Evolutionary conservation across 306 rosid species (phyloP).

Genomic region (Trifolium pratense): DNA sequence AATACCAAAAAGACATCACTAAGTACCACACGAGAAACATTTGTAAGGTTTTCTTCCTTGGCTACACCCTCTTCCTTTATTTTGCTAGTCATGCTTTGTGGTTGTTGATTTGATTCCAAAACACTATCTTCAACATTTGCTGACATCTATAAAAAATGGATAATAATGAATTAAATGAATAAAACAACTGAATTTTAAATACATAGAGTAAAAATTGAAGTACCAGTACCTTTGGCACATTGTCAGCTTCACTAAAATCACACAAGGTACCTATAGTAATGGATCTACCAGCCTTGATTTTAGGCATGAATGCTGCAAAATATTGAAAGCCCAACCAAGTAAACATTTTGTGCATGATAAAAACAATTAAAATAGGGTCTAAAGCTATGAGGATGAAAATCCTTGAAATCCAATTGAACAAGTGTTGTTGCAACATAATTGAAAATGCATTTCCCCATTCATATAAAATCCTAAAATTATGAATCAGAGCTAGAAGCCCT

Average conservation of each 20-base stretch:
- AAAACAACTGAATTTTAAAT: neutral
- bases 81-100: slow-evolving; percentile 38
- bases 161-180: slow-evolving; percentile 28
- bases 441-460: slow-evolving; percentile 15
- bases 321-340: slow-evolving; percentile 29
- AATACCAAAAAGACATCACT: slow-evolving; percentile 23
- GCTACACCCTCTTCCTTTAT: slow-evolving; percentile 40
- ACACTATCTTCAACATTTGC: slow-evolving; percentile 44
- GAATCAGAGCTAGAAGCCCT: neutral
- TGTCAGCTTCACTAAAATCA: slow-evolving; percentile 76
- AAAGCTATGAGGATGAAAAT: neutral
- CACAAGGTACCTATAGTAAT: slow-evolving; percentile 73
- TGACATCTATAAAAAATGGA: slow-evolving; percentile 52
- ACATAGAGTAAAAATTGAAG: slow-evolving; percentile 6
- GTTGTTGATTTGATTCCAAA: slow-evolving; percentile 42
- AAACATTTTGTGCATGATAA: neutral
- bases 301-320: slow-evolving; percentile 88
- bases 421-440: slow-evolving; percentile 14
- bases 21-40: slow-evolving; percentile 32
- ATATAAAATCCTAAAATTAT: neutral
- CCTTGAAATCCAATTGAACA: neutral
- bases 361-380: slow-evolving; percentile 1
- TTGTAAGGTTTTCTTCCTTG: slow-evolving; percentile 41
- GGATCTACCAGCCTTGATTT: slow-evolving; percentile 82
- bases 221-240: slow-evolving; percentile 61